Conservation (phyloP, 495 filamentous ascomycete species). For the Penicillium alfredii region DNA sequence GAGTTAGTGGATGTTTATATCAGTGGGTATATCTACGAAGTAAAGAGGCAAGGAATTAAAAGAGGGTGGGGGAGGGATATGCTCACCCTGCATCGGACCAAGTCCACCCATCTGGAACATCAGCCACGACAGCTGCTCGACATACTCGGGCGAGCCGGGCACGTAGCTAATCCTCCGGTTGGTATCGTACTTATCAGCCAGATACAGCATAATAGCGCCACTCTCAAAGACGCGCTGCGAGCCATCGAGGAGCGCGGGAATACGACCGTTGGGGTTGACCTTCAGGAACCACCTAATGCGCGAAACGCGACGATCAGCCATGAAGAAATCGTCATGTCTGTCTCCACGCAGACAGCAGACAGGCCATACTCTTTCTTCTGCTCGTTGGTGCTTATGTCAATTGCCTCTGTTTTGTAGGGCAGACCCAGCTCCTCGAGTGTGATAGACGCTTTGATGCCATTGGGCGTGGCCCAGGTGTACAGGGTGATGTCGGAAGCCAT, state of each 20-base stretch:
- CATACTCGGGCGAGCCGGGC: slow-evolving; percentile 36
- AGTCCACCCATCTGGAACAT: slow-evolving; percentile 40
- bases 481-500: slow-evolving; percentile 33
- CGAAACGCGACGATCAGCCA: no score
- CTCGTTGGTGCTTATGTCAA: slow-evolving; percentile 57
- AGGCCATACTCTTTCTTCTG: slow-evolving; percentile 66
- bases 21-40: no score
- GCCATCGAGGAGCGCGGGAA: slow-evolving; percentile 58
- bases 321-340: no score
- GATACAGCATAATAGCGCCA: slow-evolving; percentile 44
- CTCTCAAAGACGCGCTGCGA: slow-evolving; percentile 42
- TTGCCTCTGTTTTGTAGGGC: slow-evolving; percentile 54
- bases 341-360: no score
- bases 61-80: no score
- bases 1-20: neutral
- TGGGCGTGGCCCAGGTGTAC: slow-evolving; percentile 34
- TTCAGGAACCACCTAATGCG: slow-evolving; percentile 85
- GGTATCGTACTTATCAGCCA: slow-evolving; percentile 41
- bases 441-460: slow-evolving; percentile 64
- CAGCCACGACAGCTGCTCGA: slow-evolving; percentile 42
- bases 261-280: slow-evolving; percentile 88
- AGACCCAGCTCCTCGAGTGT: slow-evolving; percentile 74
- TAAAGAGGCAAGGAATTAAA: no score
- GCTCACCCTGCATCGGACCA: slow-evolving; percentile 36
- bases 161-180: slow-evolving; percentile 39